Evolutionary conservation across 1,139 yeast genomes (phyloP).

Genomic region (Protomyces inundatus): DNA sequence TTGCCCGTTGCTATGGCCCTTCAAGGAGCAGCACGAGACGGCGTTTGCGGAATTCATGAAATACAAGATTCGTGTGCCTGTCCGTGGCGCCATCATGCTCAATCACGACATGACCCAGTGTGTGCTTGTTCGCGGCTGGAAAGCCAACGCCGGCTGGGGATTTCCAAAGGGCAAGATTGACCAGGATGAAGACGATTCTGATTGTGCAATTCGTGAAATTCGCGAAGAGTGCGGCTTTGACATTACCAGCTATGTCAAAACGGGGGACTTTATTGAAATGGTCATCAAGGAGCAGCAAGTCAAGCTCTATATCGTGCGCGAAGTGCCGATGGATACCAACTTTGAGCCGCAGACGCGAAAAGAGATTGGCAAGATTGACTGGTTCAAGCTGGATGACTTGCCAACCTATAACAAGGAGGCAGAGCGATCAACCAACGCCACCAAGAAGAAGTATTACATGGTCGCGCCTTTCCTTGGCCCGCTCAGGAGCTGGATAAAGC

Average conservation of each 20-base stretch:
- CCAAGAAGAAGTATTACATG: conserved; percentile 37
- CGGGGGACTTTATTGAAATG: conserved; percentile 72
- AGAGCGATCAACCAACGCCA: conserved; percentile 19
- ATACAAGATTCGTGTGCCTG: conserved; percentile 89
- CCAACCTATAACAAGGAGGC: conserved; percentile 40
- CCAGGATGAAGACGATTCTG: conserved; percentile 83
- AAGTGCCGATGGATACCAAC: conserved; percentile 67
- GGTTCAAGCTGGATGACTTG: conserved; percentile 53
- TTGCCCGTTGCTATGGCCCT: conserved; percentile 82
- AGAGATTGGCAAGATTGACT: conserved; percentile 68
- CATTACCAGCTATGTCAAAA: conserved; percentile 59
- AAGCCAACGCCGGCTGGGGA: conserved; percentile 77
- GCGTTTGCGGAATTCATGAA: conserved; percentile 71
- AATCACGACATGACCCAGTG: conserved; percentile 54
- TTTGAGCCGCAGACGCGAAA: conserved; percentile 80
- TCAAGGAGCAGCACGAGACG: conserved; percentile 66
- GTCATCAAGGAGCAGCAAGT: conserved; percentile 79
- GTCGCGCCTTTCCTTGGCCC: conserved; percentile 40
- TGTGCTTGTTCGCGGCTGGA: conserved; percentile 78
- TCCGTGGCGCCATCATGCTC: conserved; percentile 88
- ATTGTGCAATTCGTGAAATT: conserved; percentile 91
- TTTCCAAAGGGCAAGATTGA: conserved; percentile 97
- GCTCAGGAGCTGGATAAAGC: conserved; percentile 31
- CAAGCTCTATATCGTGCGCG: conserved; percentile 70
- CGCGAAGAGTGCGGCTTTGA: conserved; percentile 95